These are phyloP conservation scores for Dictyophora rubrovolvata DNA, from an alignment of 768 basidiomycete genomes.

Conservation along the genomic window DNA sequence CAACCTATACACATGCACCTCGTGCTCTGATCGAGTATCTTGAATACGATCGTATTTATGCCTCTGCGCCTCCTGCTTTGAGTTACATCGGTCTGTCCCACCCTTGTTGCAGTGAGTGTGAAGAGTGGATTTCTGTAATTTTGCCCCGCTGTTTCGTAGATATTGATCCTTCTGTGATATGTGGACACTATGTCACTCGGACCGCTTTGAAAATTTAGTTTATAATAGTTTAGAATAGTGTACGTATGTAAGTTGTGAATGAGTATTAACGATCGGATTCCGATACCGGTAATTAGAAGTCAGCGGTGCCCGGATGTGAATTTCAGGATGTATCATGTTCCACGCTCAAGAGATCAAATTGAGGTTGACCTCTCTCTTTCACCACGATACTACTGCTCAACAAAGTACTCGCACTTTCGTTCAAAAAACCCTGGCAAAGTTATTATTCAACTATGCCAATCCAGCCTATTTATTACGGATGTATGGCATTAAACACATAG, in stretches of 20 bases:
- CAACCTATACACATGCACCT: neutral
- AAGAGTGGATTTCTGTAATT: neutral
- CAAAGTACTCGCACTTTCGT: neutral
- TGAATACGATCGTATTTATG: neutral
- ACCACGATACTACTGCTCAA: neutral
- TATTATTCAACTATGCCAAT: neutral
- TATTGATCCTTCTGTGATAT: neutral
- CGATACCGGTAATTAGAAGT: too few species aligned
- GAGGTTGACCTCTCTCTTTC: too few species aligned
- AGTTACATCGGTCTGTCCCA: neutral
- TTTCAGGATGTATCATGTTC: too few species aligned
- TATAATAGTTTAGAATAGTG: too few species aligned
- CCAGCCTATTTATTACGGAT: constrained; percentile 6
- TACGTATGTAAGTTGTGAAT: too few species aligned
- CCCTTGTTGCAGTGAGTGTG: neutral
- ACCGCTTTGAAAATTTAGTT: neutral
- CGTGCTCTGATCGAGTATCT: neutral
- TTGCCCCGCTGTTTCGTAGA: neutral
- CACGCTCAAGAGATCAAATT: too few species aligned
- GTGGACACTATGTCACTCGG: neutral
- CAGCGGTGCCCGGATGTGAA: too few species aligned
- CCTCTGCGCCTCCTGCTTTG: neutral
- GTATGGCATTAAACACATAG: neutral
- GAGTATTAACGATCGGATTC: too few species aligned
- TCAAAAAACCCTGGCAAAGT: neutral